Conservation (phyloP, 2,329 filamentous ascomycete genomes). For the Arthroderma sp. region DNA sequence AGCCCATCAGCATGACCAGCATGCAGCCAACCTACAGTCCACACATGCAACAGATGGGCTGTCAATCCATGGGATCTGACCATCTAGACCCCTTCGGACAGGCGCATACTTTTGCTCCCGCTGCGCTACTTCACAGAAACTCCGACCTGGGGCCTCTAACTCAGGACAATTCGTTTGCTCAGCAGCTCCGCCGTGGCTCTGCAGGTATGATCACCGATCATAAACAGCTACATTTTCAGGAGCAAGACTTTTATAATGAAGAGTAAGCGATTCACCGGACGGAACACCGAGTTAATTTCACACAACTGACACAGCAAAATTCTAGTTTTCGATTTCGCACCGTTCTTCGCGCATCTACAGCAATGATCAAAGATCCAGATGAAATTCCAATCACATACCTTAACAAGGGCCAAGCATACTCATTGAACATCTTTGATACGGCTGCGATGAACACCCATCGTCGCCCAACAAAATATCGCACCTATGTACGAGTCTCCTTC, state of each 20-base stretch:
- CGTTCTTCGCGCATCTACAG: slow-evolving; percentile 83
- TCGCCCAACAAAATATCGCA: slow-evolving; percentile 64
- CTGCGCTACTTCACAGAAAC: background rate
- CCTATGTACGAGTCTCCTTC: slow-evolving; percentile 88
- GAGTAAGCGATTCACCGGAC: background rate
- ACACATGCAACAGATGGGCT: background rate
- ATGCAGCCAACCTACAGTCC: background rate
- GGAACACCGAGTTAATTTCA: too few species aligned
- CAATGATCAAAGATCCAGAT: slow-evolving; percentile 67
- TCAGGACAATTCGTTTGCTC: background rate
- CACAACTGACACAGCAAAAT: slow-evolving; percentile 15
- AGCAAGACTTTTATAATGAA: slow-evolving; percentile 1
- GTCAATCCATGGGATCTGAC: background rate
- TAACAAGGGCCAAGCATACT: slow-evolving; percentile 94
- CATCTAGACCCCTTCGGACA: background rate
- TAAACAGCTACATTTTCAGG: background rate
- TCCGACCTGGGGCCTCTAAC: background rate
- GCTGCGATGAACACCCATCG: slow-evolving; percentile 43
- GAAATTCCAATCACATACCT: slow-evolving; percentile 97
- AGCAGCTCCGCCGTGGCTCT: background rate
- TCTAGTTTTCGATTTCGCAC: slow-evolving; percentile 57
- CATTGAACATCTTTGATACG: slow-evolving; percentile 71
- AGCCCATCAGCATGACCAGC: background rate
- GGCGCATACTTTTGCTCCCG: background rate
- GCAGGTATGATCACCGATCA: background rate